Base-by-base conservation (phyloP, 2,329 filamentous ascomycete genomes). In the Dactylonectria macrodidyma region DNA sequence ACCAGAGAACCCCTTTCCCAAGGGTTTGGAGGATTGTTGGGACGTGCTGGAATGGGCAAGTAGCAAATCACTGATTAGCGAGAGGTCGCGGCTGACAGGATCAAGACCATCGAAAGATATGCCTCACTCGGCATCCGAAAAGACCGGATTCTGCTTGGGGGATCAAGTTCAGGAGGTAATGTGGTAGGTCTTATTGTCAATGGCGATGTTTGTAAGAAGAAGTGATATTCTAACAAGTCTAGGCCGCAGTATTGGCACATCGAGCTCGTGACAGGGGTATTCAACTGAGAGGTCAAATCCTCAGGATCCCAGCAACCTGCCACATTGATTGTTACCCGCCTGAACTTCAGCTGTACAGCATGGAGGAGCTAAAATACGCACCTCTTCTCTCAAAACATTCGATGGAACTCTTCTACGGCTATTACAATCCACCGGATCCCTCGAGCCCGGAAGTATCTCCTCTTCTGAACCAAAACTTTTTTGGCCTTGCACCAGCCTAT, bases 371-470 rank as follows among this genome's bases (percentile, higher is more conserved):
- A 2, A 44, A 61, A 10, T 22, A 61, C 36, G 59, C 59, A 30
- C 59, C 59, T 2, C 38, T 61, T 8, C 38, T 61, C 4, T 61
- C 48, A 22, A 61, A 54, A 24, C 59, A 48, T 2, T 61, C 59
- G 3, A 61, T 61, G 59, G 59, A 61, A 14, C 24, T 61, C 2
- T 61, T 61, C 16, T 61, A 61, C 16, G n/a, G 36, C 24, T 61
- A 61, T 24, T 61, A 61, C 7, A 54, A 55, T 24, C 34, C 59
- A 10, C 11, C 59, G 2, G 48, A 61, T 19, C 48, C 59, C 4
- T 11, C 59, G 5, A 36, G 16, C 12, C 59, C 59, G 9, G 59
- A 61, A 12, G 48, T 61, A 5, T 61, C 59, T 7, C 59, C 59
- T 16, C 47, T 61, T 3, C 50, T 61, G 6, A 55, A 24, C 4